A percentile compares a stretch with the other conserved stretches of the same genome.
These are phyloP conservation scores for Cyclocybe cylindracea DNA, from an alignment of 768 basidiomycete genomes.

Conservation along the genomic window DNA sequence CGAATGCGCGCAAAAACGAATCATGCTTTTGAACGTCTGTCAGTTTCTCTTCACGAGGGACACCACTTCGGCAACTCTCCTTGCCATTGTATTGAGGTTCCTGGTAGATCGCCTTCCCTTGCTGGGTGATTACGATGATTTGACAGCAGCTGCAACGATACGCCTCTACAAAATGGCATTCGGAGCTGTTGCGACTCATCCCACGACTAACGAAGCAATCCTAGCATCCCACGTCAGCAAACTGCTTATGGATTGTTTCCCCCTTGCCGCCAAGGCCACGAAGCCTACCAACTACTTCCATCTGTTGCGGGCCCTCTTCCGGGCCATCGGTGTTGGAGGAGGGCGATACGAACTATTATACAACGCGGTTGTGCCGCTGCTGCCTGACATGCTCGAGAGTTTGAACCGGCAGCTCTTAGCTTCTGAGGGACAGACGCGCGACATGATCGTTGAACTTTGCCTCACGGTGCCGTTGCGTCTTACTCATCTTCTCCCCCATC, in stretches of 20 bases:
- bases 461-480: constrained; percentile 95
- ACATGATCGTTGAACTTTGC: constrained; percentile 96
- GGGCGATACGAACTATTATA: constrained; percentile 94
- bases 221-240: constrained; percentile 92
- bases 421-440: constrained; percentile 78
- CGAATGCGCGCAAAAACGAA: constrained; percentile 72
- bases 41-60: constrained; percentile 84
- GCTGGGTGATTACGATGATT: constrained; percentile 84
- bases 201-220: constrained; percentile 82
- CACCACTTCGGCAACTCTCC: constrained; percentile 71
- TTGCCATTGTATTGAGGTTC: constrained; percentile 87
- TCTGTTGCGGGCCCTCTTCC: constrained; percentile 88
- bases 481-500: constrained; percentile 93
- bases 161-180: constrained; percentile 97
- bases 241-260: constrained; percentile 95
- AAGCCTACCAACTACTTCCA: constrained; percentile 94
- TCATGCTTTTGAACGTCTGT: constrained; percentile 79
- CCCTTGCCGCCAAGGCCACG: constrained; percentile 86
- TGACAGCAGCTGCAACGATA: constrained; percentile 80
- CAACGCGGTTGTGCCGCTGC: constrained; percentile 92
- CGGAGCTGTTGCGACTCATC: constrained; percentile 74
- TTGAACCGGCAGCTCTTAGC: constrained; percentile 87
- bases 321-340: constrained; percentile 88
- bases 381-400: constrained; percentile 96
- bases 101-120: constrained; percentile 79